Conservation (phyloP, 2,329 filamentous ascomycete species). For the Microdochium paspali region DNA sequence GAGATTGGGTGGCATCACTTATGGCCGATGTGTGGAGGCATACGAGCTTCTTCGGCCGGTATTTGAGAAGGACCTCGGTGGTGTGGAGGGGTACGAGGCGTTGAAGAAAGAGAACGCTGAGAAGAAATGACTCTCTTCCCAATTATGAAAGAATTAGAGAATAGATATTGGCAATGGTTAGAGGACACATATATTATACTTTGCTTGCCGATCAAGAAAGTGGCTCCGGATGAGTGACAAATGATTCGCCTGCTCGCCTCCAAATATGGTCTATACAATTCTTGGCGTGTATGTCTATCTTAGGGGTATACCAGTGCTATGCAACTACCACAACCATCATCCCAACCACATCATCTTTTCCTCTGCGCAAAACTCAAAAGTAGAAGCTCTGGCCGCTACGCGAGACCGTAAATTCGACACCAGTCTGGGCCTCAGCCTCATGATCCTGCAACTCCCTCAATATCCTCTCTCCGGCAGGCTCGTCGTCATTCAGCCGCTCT, state of each 20-base stretch:
- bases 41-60: slow-evolving; percentile 61
- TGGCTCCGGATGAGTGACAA: no score
- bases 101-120: slow-evolving; percentile 36
- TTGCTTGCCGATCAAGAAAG: no score
- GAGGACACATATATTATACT: no score
- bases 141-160: no score
- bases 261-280: no score
- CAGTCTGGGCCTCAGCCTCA: slow-evolving; percentile 56
- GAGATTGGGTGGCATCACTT: slow-evolving; percentile 79
- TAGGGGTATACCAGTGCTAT: no score
- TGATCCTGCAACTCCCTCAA: slow-evolving; percentile 57
- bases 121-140: no score
- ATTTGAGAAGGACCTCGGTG: slow-evolving; percentile 38
- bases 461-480: slow-evolving; percentile 55
- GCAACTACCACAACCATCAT: no score
- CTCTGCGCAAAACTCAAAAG: slow-evolving; percentile 25
- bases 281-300: no score
- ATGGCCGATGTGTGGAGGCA: slow-evolving; percentile 59
- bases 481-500: slow-evolving; percentile 68
- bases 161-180: no score
- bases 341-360: no score
- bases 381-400: slow-evolving; percentile 51
- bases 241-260: no score
- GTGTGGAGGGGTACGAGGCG: slow-evolving; percentile 46
- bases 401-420: slow-evolving; percentile 72